Base-by-base conservation (phyloP, 2,329 filamentous ascomycete species). In the Monosporascus ibericus region DNA sequence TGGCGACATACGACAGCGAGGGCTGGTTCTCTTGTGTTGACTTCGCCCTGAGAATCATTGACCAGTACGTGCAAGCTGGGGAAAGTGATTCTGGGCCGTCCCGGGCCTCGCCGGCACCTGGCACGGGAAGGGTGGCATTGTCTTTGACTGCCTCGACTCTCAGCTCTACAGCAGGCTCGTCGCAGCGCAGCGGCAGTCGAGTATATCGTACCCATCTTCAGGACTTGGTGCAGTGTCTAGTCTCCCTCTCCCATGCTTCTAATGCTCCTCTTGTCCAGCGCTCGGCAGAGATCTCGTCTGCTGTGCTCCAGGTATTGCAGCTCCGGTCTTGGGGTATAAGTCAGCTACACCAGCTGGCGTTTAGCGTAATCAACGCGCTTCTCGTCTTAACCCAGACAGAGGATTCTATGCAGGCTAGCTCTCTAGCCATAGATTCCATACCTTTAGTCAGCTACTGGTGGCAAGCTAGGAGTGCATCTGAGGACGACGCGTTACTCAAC, bases 381-480 rank as follows among this genome's bases (percentile, higher is more conserved):
- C 73, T 95, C 48, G 73, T 78, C 39, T 79, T 78, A 52, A 80
- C 82, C 3, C 78, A 88, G 52, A 82, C 85, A 47, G 88, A 96
- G 62, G 80, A 88, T 55, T 76, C 85, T 15, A 68, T 75, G 1
- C 75, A 90, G 49, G 81, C 86, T 3, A 80, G 79, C 57, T 75
- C 73, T 36, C 72, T 86, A 38, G 77, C 87, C 17, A 72, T 75
- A 51, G 76, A 81, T 6, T 66, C 92, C 7, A 65, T 96, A 24
- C 87, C 89, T 1, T 68, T 92, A 44, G 82, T 96, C 58, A 82
- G 80, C 51, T 79, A 82, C 48, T 83, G 90, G 72, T 99, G 92
- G 92, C 77, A 84, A 57, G 79, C 81, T n/a, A 88, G 87, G 59
- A 80, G 81, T 46, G 70, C 79, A 25, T 78, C 80, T 15, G 77